These are phyloP conservation scores for Nicotiana attenuata DNA, from an alignment of 257 asterid genomes.

Conservation along the genomic window DNA sequence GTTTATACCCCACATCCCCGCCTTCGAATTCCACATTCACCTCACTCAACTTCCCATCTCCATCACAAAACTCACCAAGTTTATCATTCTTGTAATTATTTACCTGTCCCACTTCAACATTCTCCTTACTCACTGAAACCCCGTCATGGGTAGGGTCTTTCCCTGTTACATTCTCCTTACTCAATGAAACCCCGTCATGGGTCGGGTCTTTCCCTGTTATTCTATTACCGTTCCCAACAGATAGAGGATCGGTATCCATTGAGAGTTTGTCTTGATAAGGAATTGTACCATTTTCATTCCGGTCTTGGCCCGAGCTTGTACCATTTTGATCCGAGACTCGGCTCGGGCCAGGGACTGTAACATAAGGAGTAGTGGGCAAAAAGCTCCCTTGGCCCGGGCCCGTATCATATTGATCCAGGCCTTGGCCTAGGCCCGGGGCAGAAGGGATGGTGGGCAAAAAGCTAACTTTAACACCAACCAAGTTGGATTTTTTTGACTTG, in stretches of 20 bases:
- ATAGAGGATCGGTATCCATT: too few relatives aligned
- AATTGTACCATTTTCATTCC: slow-evolving; percentile 7
- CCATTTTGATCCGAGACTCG: too few relatives aligned
- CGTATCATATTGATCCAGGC: background rate
- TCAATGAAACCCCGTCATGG: background rate
- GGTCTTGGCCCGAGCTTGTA: background rate
- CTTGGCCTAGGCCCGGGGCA: slow-evolving; percentile 9
- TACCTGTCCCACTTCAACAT: background rate
- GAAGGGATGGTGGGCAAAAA: slow-evolving; percentile 40
- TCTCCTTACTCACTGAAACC: background rate
- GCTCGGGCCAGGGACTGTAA: too few relatives aligned
- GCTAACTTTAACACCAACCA: slow-evolving; percentile 53
- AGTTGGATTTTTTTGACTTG: slow-evolving; percentile 23
- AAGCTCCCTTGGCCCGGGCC: too few relatives aligned
- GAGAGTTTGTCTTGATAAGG: background rate
- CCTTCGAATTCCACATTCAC: slow-evolving; percentile 60
- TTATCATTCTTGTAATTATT: background rate
- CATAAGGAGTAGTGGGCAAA: too few relatives aligned
- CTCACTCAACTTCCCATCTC: slow-evolving; percentile 47
- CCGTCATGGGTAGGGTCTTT: background rate
- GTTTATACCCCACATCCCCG: slow-evolving; percentile 1
- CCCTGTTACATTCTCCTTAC: background rate
- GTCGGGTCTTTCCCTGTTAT: background rate
- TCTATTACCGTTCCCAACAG: too few relatives aligned
- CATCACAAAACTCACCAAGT: slow-evolving; percentile 14